A percentile compares a stretch with the other conserved stretches of the same genome.
Evolutionary conservation across 2,329 filamentous ascomycete genomes (phyloP).

Genomic region (Knufia petricola): DNA sequence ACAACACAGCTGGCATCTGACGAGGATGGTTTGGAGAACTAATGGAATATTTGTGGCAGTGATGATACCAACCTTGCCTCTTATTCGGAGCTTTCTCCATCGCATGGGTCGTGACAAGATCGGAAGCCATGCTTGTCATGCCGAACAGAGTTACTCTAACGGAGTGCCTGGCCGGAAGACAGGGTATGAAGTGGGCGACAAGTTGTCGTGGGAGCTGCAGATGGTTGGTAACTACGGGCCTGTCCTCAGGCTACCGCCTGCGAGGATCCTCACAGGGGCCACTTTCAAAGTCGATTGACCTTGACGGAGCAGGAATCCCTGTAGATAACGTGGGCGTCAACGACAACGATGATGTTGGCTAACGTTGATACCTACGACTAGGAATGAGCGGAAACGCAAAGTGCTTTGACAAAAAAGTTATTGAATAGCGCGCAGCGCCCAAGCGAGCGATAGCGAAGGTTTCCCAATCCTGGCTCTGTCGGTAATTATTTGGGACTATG

Average conservation of each 20-base stretch:
- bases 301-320: neutral
- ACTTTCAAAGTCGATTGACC: neutral
- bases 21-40: neutral
- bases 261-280: neutral
- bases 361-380: neutral
- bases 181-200: neutral
- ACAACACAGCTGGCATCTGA: slow-evolving; percentile 8
- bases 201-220: neutral
- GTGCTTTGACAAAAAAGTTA: neutral
- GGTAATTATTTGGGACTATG: neutral
- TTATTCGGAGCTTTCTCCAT: slow-evolving; percentile 1
- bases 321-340: neutral
- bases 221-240: neutral
- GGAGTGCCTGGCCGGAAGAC: neutral
- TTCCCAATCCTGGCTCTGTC: neutral
- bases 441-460: neutral
- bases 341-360: neutral
- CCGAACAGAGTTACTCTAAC: too few relatives aligned
- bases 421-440: neutral
- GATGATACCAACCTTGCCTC: slow-evolving; percentile 8
- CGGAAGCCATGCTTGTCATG: slow-evolving; percentile 7
- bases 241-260: neutral
- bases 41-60: slow-evolving; percentile 2
- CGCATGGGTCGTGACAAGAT: slow-evolving; percentile 2
- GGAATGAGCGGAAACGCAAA: neutral